phyloP scores from a whole-genome alignment of 2,329 filamentous ascomycete genomes.

The Microascus cirrosus region DNA sequence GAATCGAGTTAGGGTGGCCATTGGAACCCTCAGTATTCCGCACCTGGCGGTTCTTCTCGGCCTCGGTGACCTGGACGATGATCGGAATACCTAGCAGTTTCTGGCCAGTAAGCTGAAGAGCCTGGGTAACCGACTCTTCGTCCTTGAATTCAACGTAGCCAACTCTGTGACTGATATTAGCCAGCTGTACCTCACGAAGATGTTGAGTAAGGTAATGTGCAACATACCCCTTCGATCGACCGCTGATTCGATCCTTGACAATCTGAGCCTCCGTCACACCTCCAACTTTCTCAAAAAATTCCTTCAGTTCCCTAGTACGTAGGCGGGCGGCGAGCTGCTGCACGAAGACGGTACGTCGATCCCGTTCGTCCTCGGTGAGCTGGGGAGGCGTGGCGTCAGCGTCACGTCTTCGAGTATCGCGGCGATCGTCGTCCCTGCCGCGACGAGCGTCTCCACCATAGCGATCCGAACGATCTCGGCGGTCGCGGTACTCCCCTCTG shows the following conservation, averaged over 20 bases:
- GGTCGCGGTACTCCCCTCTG: conserved; percentile 37
- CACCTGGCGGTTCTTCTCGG: conserved; percentile 97
- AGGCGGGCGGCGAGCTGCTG: conserved; percentile 94
- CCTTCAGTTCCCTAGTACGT: conserved; percentile 81
- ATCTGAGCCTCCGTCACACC: conserved; percentile 96
- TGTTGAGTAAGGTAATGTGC: neutral
- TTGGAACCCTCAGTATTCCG: conserved; percentile 64
- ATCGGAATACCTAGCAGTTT: conserved; percentile 97
- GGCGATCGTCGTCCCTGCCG: conserved; percentile 22
- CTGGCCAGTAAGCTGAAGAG: conserved; percentile 96
- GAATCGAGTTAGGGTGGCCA: conserved; percentile 68
- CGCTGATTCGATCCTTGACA: conserved; percentile 93
- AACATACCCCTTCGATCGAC: conserved; percentile 88
- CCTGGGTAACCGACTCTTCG: conserved; percentile 85
- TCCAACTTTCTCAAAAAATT: conserved; percentile 92
- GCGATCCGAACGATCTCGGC: conserved; percentile 37
- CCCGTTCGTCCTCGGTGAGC: conserved; percentile 84
- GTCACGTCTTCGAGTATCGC: conserved; percentile 40
- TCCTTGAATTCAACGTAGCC: conserved; percentile 98
- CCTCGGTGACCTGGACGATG: conserved; percentile 96
- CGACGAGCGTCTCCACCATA: conserved; percentile 28
- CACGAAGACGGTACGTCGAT: conserved; percentile 93
- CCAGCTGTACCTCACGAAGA: conserved; percentile 5
- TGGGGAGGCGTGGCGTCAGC: conserved; percentile 54
- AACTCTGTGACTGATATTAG: conserved; percentile 53